These are phyloP conservation scores for Rhizoctonia solani DNA, from an alignment of 1,284 basidiomycete genomes.

Conservation along the genomic window DNA sequence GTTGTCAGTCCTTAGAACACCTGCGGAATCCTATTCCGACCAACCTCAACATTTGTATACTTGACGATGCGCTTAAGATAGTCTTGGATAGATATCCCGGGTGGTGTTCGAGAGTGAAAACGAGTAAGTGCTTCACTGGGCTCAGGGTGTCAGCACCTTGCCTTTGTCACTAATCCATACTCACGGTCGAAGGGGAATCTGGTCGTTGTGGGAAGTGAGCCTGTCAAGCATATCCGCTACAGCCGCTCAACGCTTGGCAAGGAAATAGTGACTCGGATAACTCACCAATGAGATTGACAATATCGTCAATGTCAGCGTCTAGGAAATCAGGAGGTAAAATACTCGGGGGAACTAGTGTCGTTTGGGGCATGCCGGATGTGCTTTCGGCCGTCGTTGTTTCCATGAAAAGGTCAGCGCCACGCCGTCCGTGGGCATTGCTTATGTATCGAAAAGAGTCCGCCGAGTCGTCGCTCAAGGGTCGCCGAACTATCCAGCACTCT, in stretches of 20 bases:
- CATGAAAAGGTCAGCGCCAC: conserved; percentile 9
- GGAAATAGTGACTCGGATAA: conserved; percentile 26
- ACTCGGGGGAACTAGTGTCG: conserved; percentile 6
- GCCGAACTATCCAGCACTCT: neutral
- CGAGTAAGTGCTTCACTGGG: conserved; percentile 80
- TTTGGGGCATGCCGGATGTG: conserved; percentile 9
- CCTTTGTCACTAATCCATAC: conserved; percentile 45
- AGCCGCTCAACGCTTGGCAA: conserved; percentile 36
- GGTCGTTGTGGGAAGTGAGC: conserved; percentile 90
- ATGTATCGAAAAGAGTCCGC: neutral
- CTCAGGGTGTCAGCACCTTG: neutral
- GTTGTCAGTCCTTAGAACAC: neutral
- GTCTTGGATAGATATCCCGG: conserved; percentile 82
- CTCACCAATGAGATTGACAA: conserved; percentile 83
- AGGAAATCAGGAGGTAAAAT: conserved; percentile 68
- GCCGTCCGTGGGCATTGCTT: conserved; percentile 33
- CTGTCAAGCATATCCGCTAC: conserved; percentile 92
- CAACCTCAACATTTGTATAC: conserved; percentile 90
- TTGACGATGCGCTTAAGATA: conserved; percentile 89
- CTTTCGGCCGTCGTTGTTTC: conserved; percentile 14
- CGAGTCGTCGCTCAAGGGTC: conserved; percentile 3
- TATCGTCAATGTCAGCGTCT: conserved; percentile 75
- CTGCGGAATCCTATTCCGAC: conserved; percentile 36
- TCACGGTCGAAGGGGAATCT: conserved; percentile 81
- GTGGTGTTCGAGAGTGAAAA: conserved; percentile 90